Percentiles rank a stretch among this genome's conserved stretches.
Evolutionary conservation across 768 basidiomycete genomes (phyloP).

Genomic region (Mycena polygramma): DNA sequence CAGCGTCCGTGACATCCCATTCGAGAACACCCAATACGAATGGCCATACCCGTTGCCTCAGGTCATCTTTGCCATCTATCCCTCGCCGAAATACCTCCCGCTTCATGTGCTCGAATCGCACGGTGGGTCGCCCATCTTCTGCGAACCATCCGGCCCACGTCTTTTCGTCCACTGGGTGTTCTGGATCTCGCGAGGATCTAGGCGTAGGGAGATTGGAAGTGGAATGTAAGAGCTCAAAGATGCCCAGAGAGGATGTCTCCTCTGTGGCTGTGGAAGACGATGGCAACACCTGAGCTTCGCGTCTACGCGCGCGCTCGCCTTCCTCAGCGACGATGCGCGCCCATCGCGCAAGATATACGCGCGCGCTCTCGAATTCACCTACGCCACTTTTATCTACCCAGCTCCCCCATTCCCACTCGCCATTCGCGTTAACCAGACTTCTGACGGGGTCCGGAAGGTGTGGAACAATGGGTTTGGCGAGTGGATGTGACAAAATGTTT

Average conservation of each 20-base stretch:
- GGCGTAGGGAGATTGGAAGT: constrained; percentile 86
- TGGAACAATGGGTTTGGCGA: constrained; percentile 95
- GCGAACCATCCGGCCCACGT: constrained; percentile 87
- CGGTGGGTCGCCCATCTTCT: constrained; percentile 74
- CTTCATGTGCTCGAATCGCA: constrained; percentile 77
- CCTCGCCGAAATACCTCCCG: constrained; percentile 86
- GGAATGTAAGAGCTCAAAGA: constrained; percentile 88
- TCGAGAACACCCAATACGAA: constrained; percentile 87
- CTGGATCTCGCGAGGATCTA: constrained; percentile 84
- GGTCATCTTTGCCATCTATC: constrained; percentile 61
- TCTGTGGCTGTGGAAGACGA: constrained; percentile 64
- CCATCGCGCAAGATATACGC: constrained; percentile 97
- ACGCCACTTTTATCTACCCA: constrained; percentile 95
- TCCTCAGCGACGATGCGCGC: constrained; percentile 98
- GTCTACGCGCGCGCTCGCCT: constrained; percentile 88
- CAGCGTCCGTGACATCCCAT: constrained; percentile 79
- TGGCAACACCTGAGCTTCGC: constrained; percentile 80
- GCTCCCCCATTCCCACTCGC: constrained; percentile 93
- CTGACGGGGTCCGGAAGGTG: constrained; percentile 96
- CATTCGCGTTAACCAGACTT: constrained; percentile 89
- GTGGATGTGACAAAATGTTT: constrained; percentile 93
- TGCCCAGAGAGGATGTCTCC: constrained; percentile 82
- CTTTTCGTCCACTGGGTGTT: constrained; percentile 79
- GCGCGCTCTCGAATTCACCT: constrained; percentile 95
- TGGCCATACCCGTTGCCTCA: constrained; percentile 89